A percentile compares a stretch with the other conserved stretches of the same genome.
phyloP scores from a whole-genome alignment of 2,329 filamentous ascomycete genomes.

The Orbilia ellipsospora region DNA sequence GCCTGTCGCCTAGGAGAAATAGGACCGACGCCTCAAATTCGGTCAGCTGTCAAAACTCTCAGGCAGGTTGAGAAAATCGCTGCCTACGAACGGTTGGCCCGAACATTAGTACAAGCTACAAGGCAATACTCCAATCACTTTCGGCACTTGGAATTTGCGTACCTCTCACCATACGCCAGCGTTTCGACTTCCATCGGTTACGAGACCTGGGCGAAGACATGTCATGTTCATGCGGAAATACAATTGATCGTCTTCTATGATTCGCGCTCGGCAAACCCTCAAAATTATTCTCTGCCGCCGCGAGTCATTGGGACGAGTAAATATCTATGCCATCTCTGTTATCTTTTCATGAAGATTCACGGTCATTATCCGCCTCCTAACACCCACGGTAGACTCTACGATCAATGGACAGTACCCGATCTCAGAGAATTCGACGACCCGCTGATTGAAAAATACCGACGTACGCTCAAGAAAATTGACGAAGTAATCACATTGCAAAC shows the following conservation, averaged over 20 bases:
- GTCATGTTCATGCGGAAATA: constrained; percentile 66
- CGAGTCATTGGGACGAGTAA: constrained; percentile 67
- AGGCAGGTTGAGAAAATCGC: constrained; percentile 42
- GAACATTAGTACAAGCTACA: constrained; percentile 10
- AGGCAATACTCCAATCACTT: constrained; percentile 7
- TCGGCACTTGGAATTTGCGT: constrained; percentile 20
- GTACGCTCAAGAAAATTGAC: constrained; percentile 8
- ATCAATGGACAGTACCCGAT: constrained; percentile 40
- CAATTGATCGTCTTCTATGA: constrained; percentile 66
- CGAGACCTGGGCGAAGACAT: constrained; percentile 32
- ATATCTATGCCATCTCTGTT: constrained; percentile 67
- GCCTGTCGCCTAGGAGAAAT: constrained; percentile 15
- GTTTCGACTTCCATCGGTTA: constrained; percentile 24
- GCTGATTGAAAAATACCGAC: constrained; percentile 8
- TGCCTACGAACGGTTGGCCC: constrained; percentile 24
- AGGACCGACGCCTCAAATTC: constrained; percentile 32
- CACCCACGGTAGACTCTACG: constrained; percentile 38
- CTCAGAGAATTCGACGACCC: constrained; percentile 4
- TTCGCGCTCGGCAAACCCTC: constrained; percentile 35
- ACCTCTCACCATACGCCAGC: constrained; percentile 16
- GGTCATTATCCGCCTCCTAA: constrained; percentile 56
- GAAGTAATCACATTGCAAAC: background rate
- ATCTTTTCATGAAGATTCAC: constrained; percentile 64
- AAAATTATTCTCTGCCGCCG: constrained; percentile 56
- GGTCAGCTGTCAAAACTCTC: constrained; percentile 32